Evolutionary conservation across 768 basidiomycete genomes (phyloP), one percentile per base, ranked within the genome.

Genomic region (Lactarius hatsudake): DNA sequence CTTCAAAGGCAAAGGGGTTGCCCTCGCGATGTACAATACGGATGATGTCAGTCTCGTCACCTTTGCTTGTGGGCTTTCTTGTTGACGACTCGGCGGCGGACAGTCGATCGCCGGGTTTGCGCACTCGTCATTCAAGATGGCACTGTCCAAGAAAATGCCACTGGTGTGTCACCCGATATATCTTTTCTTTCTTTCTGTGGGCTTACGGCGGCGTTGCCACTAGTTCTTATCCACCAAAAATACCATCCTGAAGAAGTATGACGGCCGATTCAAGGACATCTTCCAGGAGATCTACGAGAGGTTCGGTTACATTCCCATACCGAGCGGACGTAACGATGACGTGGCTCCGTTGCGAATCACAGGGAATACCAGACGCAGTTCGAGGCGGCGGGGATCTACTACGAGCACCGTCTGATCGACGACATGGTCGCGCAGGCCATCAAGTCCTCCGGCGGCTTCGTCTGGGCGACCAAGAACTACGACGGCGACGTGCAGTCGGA

Each of bases 211-310:
- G 51, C 23, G 51, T 53, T 34, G 32, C 17, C 62, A 40, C 55
- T 67, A 92, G 87, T 98, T 96, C 84, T 87, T 98, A 91, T 95
- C 93, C 13, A 98, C 96, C 51, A 98, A 99, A 82, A 98, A 96
- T 80, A 96, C 94, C 28, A 96, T 96, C 79, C 75, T 96, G 75
- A 96, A 99, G 82, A 95, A 90, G 76, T 99, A 99, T 77, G 97
- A 98, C 74, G 97, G 97, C 54, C 87, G 96, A 36, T 99, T 98
- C 87, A 99, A 99, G 83, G 97, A 99, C 74, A 95, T 96, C 75
- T 97, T 99, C 88, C 88, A 98, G 77, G 94, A 97, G 74, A 89
- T 98, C 73, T 99, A 94, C 76, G 93, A 96, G 8, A 73, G 81
- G 82, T 86, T 65, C 62, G 83, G 79, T 48, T 42, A 15, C 57